phyloP scores from a whole-genome alignment of 768 basidiomycete species.

The Xanthoconium stramineum region DNA sequence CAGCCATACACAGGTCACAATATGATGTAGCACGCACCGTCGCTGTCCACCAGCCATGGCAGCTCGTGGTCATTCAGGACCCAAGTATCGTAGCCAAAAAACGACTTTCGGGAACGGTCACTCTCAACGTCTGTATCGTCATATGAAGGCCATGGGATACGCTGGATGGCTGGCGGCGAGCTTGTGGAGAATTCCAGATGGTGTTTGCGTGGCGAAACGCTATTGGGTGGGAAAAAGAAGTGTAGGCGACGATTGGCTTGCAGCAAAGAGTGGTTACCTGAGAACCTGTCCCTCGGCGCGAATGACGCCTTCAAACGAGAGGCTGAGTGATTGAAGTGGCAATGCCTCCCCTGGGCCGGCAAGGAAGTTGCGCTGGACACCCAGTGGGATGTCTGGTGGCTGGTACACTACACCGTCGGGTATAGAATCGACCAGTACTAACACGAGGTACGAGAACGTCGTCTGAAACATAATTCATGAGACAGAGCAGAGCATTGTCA shows the following conservation, averaged over 20 bases:
- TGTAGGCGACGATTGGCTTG: not conserved
- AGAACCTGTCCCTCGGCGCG: conserved; percentile 71
- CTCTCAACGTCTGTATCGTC: conserved; percentile 38
- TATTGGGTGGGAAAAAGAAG: conserved; percentile 26
- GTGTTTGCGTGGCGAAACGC: conserved; percentile 71
- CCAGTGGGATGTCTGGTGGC: conserved; percentile 43
- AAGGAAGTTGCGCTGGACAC: conserved; percentile 64
- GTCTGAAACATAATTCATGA: conserved; percentile 48
- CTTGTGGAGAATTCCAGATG: conserved; percentile 72
- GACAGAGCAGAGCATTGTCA: not conserved
- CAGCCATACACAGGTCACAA: not conserved
- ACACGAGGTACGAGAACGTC: conserved; percentile 71
- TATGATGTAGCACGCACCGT: conserved; percentile 46
- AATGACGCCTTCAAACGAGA: conserved; percentile 80
- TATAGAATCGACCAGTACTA: conserved; percentile 62
- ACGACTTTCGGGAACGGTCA: conserved; percentile 31
- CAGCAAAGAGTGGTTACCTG: conserved; percentile 43
- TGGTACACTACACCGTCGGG: conserved; percentile 55
- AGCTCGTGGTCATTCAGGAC: conserved; percentile 60
- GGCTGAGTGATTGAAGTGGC: conserved; percentile 60
- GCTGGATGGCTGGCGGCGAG: conserved; percentile 73
- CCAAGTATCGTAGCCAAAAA: conserved; percentile 68
- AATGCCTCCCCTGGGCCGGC: conserved; percentile 80
- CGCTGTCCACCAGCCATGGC: conserved; percentile 70
- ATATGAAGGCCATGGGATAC: conserved; percentile 77